Evolutionary conservation across 2,329 filamentous ascomycete genomes (phyloP).

Genomic region (Penicillium sp.): DNA sequence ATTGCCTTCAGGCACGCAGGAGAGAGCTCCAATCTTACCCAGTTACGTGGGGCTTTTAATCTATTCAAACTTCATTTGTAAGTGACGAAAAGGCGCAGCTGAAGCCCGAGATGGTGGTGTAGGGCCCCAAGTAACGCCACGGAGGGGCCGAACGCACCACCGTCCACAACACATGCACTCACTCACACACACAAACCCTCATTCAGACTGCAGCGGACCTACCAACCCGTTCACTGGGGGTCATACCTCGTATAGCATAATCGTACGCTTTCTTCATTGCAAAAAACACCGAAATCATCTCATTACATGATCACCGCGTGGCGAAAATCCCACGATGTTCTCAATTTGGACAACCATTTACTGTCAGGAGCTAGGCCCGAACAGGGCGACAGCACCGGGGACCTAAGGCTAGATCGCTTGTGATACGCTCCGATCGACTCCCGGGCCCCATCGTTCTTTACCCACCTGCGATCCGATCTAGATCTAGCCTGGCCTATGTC

Average conservation of each 20-base stretch:
- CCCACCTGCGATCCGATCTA: slow-evolving; percentile 21
- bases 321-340: neutral
- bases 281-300: neutral
- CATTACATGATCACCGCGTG: neutral
- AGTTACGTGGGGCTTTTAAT: neutral
- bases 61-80: neutral
- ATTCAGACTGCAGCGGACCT: neutral
- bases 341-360: too few species aligned
- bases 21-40: neutral
- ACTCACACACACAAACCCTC: too few species aligned
- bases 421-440: slow-evolving; percentile 10
- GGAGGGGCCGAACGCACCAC: slow-evolving; percentile 2
- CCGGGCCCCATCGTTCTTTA: slow-evolving; percentile 16
- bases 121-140: slow-evolving; percentile 2
- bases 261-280: neutral
- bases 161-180: neutral
- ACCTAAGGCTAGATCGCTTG: neutral
- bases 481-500: slow-evolving; percentile 9
- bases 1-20: neutral
- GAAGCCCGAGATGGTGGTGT: slow-evolving; percentile 1
- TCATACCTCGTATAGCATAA: neutral
- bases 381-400: neutral
- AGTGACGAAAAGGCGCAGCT: slow-evolving; percentile 10
- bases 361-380: neutral
- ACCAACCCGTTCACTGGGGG: too few species aligned